Percentiles rank a stretch among this genome's conserved stretches.
These are phyloP conservation scores for Malassezia globosa DNA, from an alignment of 1,284 basidiomycete genomes.

Conservation along the genomic window DNA sequence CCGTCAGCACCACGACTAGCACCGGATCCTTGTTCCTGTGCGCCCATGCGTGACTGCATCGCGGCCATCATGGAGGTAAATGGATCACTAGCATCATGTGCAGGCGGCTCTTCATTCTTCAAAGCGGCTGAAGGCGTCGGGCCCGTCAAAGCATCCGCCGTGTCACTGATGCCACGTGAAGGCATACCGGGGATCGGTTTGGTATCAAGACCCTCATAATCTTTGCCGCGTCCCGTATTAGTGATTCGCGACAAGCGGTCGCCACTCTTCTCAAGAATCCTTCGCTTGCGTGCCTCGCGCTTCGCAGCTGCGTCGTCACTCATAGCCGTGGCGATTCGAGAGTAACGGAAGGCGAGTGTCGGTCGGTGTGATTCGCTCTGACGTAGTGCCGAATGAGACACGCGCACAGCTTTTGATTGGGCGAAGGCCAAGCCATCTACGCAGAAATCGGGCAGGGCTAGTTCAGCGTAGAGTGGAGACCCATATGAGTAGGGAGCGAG, in stretches of 20 bases:
- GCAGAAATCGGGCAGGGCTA: too few relatives aligned
- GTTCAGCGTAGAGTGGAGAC: too few relatives aligned
- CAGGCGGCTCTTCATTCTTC: neutral
- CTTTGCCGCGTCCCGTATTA: constrained; percentile 39
- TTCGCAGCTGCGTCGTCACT: constrained; percentile 31
- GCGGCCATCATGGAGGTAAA: constrained; percentile 27
- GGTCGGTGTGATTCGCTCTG: too few relatives aligned
- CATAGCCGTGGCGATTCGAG: constrained; percentile 13
- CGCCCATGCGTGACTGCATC: constrained; percentile 21
- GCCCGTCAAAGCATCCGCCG: neutral
- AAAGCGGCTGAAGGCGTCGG: neutral
- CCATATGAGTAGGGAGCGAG: too few relatives aligned
- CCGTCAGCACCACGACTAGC: neutral
- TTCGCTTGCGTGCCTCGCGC: constrained; percentile 42
- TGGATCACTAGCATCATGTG: constrained; percentile 1
- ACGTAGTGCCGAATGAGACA: too few relatives aligned
- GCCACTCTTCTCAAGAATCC: constrained; percentile 39
- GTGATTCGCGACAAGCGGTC: constrained; percentile 44
- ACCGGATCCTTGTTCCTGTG: neutral
- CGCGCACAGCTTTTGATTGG: too few relatives aligned
- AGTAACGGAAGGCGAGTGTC: neutral
- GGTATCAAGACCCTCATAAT: constrained; percentile 13
- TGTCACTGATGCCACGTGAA: neutral
- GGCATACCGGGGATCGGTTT: neutral
- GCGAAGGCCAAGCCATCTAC: too few relatives aligned